A percentile compares a stretch with the other conserved stretches of the same genome.
Conservation (phyloP, 1,139 yeast genomes). For the Neolecta irregularis region DNA sequence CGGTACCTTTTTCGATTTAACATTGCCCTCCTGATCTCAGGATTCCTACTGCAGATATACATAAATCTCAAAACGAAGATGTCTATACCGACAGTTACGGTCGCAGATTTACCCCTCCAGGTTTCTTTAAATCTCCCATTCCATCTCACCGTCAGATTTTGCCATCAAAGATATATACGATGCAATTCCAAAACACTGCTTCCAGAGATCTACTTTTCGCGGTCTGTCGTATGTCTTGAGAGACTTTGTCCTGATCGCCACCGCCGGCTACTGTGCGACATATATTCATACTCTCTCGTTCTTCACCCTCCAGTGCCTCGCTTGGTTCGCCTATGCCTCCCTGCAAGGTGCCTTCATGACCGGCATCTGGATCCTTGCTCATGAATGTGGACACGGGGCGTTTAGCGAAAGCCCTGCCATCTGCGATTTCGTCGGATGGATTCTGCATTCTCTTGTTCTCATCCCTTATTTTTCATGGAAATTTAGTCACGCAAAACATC, state of each 20-base stretch:
- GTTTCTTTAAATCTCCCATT: too few relatives aligned
- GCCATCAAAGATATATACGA: slow-evolving; percentile 57
- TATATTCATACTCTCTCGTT: slow-evolving; percentile 38
- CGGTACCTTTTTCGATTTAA: too few relatives aligned
- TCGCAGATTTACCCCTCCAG: too few relatives aligned
- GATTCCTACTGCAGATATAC: too few relatives aligned
- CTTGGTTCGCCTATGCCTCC: slow-evolving; percentile 45
- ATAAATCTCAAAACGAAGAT: too few relatives aligned
- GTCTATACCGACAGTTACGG: too few relatives aligned
- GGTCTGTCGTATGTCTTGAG: slow-evolving; percentile 51
- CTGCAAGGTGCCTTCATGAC: slow-evolving; percentile 55
- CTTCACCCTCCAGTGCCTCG: slow-evolving; percentile 32
- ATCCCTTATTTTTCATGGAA: slow-evolving; percentile 86
- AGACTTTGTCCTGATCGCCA: slow-evolving; percentile 40
- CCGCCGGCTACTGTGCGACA: slow-evolving; percentile 41
- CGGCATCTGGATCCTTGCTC: slow-evolving; percentile 77
- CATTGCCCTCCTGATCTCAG: too few relatives aligned
- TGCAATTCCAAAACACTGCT: slow-evolving; percentile 64
- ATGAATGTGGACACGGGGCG: slow-evolving; percentile 84
- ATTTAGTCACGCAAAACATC: slow-evolving; percentile 68
- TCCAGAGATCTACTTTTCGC: slow-evolving; percentile 42
- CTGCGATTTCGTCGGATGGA: slow-evolving; percentile 70
- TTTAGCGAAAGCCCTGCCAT: slow-evolving; percentile 54
- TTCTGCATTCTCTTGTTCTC: slow-evolving; percentile 56
- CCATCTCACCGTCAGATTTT: slow-evolving; percentile 56